These are phyloP conservation scores for Hsuehochloa calcarea DNA, from an alignment of 176 grass and related monocot species.

Conservation along the genomic window DNA sequence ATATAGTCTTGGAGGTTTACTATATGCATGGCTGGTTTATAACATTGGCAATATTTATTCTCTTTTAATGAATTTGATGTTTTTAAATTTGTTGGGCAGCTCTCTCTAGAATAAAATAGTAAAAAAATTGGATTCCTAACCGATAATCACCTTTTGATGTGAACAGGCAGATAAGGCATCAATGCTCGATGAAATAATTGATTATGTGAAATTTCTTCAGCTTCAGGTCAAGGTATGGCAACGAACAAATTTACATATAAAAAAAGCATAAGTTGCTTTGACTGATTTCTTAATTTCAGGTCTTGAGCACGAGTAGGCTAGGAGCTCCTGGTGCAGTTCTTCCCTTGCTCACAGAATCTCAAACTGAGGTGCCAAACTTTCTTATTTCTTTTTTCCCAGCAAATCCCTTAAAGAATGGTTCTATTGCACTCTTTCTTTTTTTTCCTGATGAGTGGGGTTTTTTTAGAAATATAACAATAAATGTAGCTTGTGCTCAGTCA, in stretches of 20 bases:
- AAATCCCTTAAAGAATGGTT: not conserved
- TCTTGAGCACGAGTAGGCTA: conserved; percentile 90
- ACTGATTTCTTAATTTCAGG: conserved; percentile 47
- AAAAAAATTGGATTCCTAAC: not conserved
- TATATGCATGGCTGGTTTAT: not conserved
- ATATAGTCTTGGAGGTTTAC: not conserved
- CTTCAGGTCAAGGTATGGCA: conserved; percentile 82
- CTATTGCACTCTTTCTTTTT: not conserved
- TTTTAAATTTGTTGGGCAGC: not conserved
- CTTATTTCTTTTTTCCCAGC: not conserved
- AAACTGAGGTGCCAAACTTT: conserved; percentile 54
- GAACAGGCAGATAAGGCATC: conserved; percentile 84
- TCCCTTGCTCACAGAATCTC: conserved; percentile 71
- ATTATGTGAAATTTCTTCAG: conserved; percentile 94
- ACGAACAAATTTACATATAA: conserved; percentile 11
- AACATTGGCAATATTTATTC: not conserved
- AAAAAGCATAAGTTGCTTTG: not conserved
- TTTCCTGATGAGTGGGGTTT: not conserved
- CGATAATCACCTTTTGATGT: conserved; percentile 8
- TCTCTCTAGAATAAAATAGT: conserved; percentile 15
- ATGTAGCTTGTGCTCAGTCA: not conserved
- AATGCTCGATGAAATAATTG: conserved; percentile 89
- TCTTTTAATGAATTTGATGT: not conserved
- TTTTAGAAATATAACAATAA: not conserved
- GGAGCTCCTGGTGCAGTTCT: conserved; percentile 84